Evolutionary conservation across 352 stramenopile genomes (phyloP).

Genomic region (Globisporangium paroecandrum): DNA sequence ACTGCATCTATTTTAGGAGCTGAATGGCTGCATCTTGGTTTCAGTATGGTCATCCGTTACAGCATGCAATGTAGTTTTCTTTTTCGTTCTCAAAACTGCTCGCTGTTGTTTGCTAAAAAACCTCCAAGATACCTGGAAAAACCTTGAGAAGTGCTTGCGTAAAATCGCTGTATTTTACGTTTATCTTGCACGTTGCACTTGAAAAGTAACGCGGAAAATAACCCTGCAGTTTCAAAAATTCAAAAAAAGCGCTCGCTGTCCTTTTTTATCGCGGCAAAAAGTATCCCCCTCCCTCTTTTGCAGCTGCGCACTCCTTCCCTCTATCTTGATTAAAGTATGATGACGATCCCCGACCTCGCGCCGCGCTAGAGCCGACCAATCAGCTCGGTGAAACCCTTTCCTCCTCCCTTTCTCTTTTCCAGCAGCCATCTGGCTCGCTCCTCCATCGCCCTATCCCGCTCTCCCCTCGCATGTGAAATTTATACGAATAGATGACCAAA

Average conservation of each 20-base stretch:
- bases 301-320: background rate
- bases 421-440: background rate
- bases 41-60: constrained; percentile 14
- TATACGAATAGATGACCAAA: constrained; percentile 2
- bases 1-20: background rate
- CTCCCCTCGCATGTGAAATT: background rate
- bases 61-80: background rate
- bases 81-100: background rate
- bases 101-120: background rate
- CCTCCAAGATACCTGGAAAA: background rate
- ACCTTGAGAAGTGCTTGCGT: too few relatives aligned
- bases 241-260: constrained; percentile 24
- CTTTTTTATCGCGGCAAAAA: constrained; percentile 10
- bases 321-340: background rate
- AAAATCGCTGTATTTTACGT: background rate
- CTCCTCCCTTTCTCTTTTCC: constrained; percentile 12
- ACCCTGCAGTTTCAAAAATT: constrained; percentile 32
- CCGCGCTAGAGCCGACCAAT: constrained; percentile 8
- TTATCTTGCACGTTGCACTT: background rate
- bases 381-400: constrained; percentile 5
- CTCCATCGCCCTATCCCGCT: background rate
- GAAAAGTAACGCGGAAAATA: constrained; percentile 6
- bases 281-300: constrained; percentile 5
- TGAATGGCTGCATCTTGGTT: constrained; percentile 2
- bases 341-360: background rate